phyloP scores from a whole-genome alignment of 257 asterid species.

The Rauvolfia tetraphylla region DNA sequence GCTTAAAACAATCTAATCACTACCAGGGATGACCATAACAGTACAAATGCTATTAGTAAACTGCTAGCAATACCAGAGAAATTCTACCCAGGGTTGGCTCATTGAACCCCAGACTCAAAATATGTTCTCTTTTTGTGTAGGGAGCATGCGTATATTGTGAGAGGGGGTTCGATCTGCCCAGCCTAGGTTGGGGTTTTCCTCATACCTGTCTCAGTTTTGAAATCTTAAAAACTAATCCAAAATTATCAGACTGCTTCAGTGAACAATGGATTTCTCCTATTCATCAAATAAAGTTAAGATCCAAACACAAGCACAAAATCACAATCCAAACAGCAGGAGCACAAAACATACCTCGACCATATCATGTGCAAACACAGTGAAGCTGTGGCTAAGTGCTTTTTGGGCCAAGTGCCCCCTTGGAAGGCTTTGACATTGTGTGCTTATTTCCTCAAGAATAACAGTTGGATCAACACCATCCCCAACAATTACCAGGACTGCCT shows the following conservation, averaged over 20 bases:
- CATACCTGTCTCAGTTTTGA: not conserved
- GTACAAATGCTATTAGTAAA: not conserved
- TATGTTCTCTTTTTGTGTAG: not conserved
- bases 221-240: not conserved
- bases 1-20: not conserved
- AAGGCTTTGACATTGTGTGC: conserved; percentile 74
- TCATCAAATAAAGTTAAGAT: too few relatives aligned
- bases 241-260: not conserved
- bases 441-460: conserved; percentile 67
- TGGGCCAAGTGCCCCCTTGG: conserved; percentile 86
- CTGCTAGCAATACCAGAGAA: not conserved
- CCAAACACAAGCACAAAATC: not conserved
- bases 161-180: not conserved
- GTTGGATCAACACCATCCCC: conserved; percentile 73
- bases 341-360: conserved; percentile 72
- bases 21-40: not conserved
- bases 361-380: conserved; percentile 73
- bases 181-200: not conserved
- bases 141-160: not conserved
- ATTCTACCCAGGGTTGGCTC: too few relatives aligned
- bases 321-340: not conserved
- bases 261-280: not conserved
- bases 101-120: too few relatives aligned
- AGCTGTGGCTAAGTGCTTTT: conserved; percentile 88
- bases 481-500: conserved; percentile 88